These are phyloP conservation scores for Penicillium taxi DNA, from an alignment of 495 filamentous ascomycete genomes.

Conservation along the genomic window DNA sequence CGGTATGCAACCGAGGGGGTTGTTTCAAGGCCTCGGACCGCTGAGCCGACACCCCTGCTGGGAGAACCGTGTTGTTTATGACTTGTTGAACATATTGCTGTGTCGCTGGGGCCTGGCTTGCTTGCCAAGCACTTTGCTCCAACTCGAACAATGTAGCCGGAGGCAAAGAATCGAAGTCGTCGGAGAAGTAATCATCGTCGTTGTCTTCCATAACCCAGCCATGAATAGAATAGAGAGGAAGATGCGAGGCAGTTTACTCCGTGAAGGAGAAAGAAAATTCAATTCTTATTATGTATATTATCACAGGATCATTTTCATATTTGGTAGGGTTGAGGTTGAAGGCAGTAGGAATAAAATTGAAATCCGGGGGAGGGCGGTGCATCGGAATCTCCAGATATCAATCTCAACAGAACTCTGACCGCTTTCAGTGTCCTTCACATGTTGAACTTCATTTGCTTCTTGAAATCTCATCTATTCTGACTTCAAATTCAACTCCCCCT, in stretches of 20 bases:
- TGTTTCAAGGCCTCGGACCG: conserved; percentile 18
- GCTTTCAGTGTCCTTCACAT: conserved; percentile 21
- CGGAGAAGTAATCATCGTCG: conserved; percentile 59
- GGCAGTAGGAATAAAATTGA: no score
- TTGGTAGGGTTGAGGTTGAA: no score
- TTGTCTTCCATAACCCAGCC: conserved; percentile 50
- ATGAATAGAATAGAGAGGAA: conserved; percentile 40
- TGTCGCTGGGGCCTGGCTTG: conserved; percentile 35
- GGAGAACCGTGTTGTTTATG: conserved; percentile 2
- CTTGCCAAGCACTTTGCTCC: conserved; percentile 47
- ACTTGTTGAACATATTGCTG: conserved; percentile 8
- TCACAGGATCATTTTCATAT: no score
- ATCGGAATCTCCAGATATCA: no score
- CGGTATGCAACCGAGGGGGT: conserved; percentile 29
- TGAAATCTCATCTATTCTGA: no score
- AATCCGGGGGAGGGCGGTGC: no score
- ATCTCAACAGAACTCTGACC: no score
- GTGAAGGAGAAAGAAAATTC: no score
- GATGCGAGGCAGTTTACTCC: no score
- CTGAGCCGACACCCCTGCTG: conserved; percentile 5
- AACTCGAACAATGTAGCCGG: conserved; percentile 44
- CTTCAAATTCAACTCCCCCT: no score
- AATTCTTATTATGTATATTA: no score
- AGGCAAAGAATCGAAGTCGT: conserved; percentile 53
- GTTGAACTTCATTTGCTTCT: conserved; percentile 12